Evolutionary conservation across 2,329 filamentous ascomycete species (phyloP), one percentile per base, ranked within the genome.

Genomic region (Botrytis tulipae): DNA sequence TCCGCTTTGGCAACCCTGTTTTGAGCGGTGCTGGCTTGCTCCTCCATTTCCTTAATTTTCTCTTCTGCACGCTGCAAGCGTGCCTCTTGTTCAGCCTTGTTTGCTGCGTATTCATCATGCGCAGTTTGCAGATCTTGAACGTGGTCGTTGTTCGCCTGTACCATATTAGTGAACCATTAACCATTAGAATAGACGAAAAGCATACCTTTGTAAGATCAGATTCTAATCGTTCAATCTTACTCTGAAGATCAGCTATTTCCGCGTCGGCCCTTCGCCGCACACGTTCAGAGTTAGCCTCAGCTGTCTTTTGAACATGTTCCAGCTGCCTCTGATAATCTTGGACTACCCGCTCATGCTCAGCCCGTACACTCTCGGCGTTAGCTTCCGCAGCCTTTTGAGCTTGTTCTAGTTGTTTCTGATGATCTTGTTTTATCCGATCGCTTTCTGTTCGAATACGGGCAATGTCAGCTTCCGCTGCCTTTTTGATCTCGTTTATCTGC

Each of bases 211-310:
- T 85, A 20, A 91, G 76, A 76, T 90, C 88, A 48, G 88, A 87
- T 80, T 92, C 88, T 25, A 94, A 82, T 62, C 86, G 85, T 72
- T 86, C 88, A 42, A 92, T 86, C 2, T 85, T 90, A 37, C 86
- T 86, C 78, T 87, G 87, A 20, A 93, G 81, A 75, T 91, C 89
- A n/a, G 88, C 86, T 70, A 87, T 84, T 77, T 93, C 90, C 1
- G 87, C 88, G 61, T 92, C 90, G 40, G 82, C 81, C 60, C 86
- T 83, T 42, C 85, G 83, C 71, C 84, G 84, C 4, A 83, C 79
- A 51, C 86, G 84, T 66, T 88, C 86, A 1, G 83, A 79, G 72
- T 90, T 87, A 3, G 83, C 82, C 74, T 87, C 84, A 0, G 84
- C 82, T 6, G 81, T 82, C 75, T 86, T 88, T 62, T 85, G 85